phyloP scores from a whole-genome alignment of 495 filamentous ascomycete genomes.

The Podospora fimiseda region DNA sequence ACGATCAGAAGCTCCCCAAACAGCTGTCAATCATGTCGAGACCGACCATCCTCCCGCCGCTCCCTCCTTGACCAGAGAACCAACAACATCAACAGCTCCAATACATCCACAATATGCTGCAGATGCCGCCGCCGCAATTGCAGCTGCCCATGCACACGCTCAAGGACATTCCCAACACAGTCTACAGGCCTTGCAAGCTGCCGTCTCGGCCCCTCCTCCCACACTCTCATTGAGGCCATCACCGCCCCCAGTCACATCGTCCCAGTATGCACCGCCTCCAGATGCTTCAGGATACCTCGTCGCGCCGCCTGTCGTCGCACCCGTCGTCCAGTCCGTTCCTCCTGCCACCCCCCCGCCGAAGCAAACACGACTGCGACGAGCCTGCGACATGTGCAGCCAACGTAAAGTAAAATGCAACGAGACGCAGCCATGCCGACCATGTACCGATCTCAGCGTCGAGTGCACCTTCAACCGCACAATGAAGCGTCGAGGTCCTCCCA shows the following conservation, averaged over 20 bases:
- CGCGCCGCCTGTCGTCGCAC: constrained; percentile 9
- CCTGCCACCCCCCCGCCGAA: constrained; percentile 12
- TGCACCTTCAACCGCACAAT: constrained; percentile 78
- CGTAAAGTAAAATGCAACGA: constrained; percentile 91
- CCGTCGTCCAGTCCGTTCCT: neutral
- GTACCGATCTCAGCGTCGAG: constrained; percentile 68
- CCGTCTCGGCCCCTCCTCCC: constrained; percentile 26
- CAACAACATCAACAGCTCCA: neutral
- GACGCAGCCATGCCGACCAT: constrained; percentile 71
- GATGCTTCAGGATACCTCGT: constrained; percentile 22
- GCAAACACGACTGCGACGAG: constrained; percentile 59
- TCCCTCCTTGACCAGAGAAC: neutral
- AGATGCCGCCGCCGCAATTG: constrained; percentile 17
- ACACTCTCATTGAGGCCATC: neutral
- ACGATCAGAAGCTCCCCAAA: too few species aligned
- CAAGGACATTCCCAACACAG: constrained; percentile 33
- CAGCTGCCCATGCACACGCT: constrained; percentile 22
- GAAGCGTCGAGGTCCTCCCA: constrained; percentile 76
- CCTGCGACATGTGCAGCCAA: constrained; percentile 78
- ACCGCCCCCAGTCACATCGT: constrained; percentile 12
- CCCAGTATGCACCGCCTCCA: constrained; percentile 12
- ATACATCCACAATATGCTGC: constrained; percentile 10
- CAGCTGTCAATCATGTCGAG: too few species aligned
- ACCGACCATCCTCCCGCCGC: neutral
- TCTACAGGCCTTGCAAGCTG: constrained; percentile 40